Percentiles rank a stretch among this genome's conserved stretches.
Evolutionary conservation across 164 flowering plant species (phyloP).

Genomic region (Berberis vulgaris): DNA sequence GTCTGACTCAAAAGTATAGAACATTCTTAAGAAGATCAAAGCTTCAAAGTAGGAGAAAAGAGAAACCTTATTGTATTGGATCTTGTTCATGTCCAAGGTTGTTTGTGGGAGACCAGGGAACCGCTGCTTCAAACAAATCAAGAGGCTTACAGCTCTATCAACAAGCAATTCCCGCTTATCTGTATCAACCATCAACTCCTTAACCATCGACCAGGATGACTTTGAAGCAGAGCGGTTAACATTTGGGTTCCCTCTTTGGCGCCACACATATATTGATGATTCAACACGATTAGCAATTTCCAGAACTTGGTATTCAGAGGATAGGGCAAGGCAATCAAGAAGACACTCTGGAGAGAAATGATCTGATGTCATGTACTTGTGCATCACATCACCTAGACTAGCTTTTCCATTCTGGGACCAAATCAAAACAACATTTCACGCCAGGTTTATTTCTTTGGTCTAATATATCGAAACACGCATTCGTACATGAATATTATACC

Average conservation of each 20-base stretch:
- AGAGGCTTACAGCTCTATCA: constrained; percentile 80
- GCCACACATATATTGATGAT: constrained; percentile 82
- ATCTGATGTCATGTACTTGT: constrained; percentile 82
- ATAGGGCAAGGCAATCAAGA: constrained; percentile 85
- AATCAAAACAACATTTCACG: background rate
- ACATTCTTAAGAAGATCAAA: too few relatives aligned
- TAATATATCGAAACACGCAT: background rate
- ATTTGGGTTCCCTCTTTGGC: constrained; percentile 42
- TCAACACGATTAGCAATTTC: constrained; percentile 93
- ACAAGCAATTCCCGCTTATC: constrained; percentile 81
- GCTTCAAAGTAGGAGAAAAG: background rate
- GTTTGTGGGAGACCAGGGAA: constrained; percentile 87
- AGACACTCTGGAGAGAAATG: constrained; percentile 90
- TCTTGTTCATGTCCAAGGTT: constrained; percentile 78
- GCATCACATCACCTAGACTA: constrained; percentile 78
- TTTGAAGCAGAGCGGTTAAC: constrained; percentile 47
- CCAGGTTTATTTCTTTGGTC: background rate
- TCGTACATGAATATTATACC: constrained; percentile 28
- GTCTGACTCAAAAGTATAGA: too few relatives aligned
- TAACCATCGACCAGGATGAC: constrained; percentile 90
- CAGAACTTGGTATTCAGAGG: constrained; percentile 75
- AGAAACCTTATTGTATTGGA: constrained; percentile 86
- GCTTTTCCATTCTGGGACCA: constrained; percentile 74
- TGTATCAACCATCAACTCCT: constrained; percentile 69
- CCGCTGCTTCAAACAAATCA: constrained; percentile 79